These are phyloP conservation scores for Maudiozyma humilis DNA, from an alignment of 1,139 yeast genomes.

Conservation along the genomic window DNA sequence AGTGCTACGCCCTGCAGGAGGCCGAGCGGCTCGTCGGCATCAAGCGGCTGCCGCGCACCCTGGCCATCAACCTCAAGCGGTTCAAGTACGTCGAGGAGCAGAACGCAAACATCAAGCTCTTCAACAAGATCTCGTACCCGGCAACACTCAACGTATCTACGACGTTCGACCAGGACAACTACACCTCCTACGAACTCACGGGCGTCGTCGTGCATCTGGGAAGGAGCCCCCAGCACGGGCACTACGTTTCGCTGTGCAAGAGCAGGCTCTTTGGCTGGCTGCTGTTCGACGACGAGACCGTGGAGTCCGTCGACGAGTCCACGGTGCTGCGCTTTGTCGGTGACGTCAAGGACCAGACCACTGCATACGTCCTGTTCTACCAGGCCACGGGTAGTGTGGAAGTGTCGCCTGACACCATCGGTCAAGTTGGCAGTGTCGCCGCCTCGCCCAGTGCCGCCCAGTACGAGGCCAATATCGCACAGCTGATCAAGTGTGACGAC, in stretches of 20 bases:
- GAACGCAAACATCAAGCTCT: conserved; percentile 76
- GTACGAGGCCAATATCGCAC: conserved; percentile 21
- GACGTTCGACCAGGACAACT: conserved; percentile 44
- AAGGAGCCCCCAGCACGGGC: conserved; percentile 97
- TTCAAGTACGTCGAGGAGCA: conserved; percentile 83
- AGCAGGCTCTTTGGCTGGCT: conserved; percentile 80
- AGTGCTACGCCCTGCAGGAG: conserved; percentile 84
- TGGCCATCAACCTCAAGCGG: conserved; percentile 79
- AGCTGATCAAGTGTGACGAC: conserved; percentile 22
- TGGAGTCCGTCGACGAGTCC: conserved; percentile 75
- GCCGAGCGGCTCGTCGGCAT: conserved; percentile 89
- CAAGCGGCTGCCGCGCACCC: conserved; percentile 64
- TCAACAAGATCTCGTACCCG: conserved; percentile 80
- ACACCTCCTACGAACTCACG: conserved; percentile 64
- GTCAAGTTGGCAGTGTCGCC: no score
- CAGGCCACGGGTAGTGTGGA: conserved; percentile 30
- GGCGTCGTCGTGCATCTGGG: conserved; percentile 92
- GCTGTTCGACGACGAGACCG: conserved; percentile 89
- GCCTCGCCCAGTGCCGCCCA: neutral
- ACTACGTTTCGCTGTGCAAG: conserved; percentile 80
- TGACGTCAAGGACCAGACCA: conserved; percentile 78
- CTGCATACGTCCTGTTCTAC: conserved; percentile 85
- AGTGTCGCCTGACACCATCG: neutral
- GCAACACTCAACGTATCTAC: conserved; percentile 64
- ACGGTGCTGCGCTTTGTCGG: conserved; percentile 86